Percentiles rank a stretch among this genome's conserved stretches.
Evolutionary conservation across 2,329 filamentous ascomycete species (phyloP).

Genomic region (Aspergillus clavatus): DNA sequence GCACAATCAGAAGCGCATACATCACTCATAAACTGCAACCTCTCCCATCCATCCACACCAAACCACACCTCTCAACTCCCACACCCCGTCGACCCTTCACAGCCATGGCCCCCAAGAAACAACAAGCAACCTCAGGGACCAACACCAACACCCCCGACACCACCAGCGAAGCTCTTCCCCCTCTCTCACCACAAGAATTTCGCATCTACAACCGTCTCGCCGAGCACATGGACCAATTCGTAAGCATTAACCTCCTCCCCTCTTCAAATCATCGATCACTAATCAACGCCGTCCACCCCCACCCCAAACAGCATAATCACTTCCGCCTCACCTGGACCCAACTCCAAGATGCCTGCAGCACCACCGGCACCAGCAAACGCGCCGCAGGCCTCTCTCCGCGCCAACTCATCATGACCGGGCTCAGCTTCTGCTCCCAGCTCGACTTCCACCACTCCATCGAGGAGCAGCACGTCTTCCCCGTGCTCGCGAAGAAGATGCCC

Average conservation of each 20-base stretch:
- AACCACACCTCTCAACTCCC: neutral
- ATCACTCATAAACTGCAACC: neutral
- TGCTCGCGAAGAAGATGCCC: conserved; percentile 71
- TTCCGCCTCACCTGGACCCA: conserved; percentile 71
- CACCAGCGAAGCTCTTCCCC: conserved; percentile 45
- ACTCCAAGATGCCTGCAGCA: conserved; percentile 64
- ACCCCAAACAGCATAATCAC: conserved; percentile 59
- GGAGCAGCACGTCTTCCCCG: conserved; percentile 74
- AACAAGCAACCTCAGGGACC: neutral
- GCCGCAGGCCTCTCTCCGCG: conserved; percentile 61
- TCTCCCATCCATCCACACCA: neutral
- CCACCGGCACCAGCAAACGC: conserved; percentile 49
- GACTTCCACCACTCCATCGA: conserved; percentile 76
- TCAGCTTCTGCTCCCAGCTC: conserved; percentile 68
- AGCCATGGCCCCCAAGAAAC: neutral
- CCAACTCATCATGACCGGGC: conserved; percentile 62
- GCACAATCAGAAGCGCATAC: neutral
- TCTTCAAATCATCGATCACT: too few species aligned
- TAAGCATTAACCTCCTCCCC: too few species aligned
- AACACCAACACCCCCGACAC: neutral
- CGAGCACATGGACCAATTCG: conserved; percentile 69
- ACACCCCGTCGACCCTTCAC: neutral
- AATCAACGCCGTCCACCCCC: neutral
- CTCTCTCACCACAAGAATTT: conserved; percentile 64
- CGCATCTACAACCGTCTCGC: conserved; percentile 66